Evolutionary conservation across 495 filamentous ascomycete genomes (phyloP).

Genomic region (Aspergillus olivimuriae): DNA sequence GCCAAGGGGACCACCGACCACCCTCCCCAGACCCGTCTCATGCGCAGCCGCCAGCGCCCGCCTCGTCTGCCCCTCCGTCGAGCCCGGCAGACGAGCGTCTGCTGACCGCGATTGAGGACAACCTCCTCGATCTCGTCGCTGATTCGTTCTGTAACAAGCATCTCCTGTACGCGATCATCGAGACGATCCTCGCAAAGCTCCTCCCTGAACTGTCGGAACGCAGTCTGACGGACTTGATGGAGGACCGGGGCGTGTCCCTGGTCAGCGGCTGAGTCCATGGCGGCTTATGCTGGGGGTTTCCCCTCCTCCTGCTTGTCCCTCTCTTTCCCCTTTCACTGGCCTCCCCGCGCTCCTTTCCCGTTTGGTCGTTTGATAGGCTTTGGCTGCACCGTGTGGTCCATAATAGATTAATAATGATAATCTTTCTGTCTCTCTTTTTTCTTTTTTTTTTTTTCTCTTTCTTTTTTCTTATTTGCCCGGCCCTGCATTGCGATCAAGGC

Average conservation of each 20-base stretch:
- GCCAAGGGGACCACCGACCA: no score
- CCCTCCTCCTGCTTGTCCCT: no score
- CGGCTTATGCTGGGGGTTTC: neutral
- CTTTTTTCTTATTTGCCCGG: neutral
- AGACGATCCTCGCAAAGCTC: conserved; percentile 68
- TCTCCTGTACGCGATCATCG: conserved; percentile 69
- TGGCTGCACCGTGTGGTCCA: no score
- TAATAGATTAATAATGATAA: no score
- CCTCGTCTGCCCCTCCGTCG: neutral
- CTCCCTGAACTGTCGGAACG: conserved; percentile 79
- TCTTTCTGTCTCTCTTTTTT: neutral
- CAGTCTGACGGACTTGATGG: conserved; percentile 65
- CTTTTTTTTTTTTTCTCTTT: neutral
- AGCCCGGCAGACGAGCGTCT: conserved; percentile 30
- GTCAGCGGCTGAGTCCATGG: conserved; percentile 6
- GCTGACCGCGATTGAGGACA: conserved; percentile 36
- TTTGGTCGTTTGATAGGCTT: no score
- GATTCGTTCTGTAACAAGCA: conserved; percentile 90
- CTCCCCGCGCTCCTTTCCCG: no score
- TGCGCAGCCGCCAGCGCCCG: neutral
- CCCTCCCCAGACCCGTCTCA: no score
- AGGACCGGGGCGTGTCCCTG: conserved; percentile 51
- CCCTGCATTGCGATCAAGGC: neutral
- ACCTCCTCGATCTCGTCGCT: conserved; percentile 64
- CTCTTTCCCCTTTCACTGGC: neutral